Evolutionary conservation across 2,329 filamentous ascomycete species (phyloP), one percentile per base, ranked within the genome.

Genomic region (Truncatella angustata): DNA sequence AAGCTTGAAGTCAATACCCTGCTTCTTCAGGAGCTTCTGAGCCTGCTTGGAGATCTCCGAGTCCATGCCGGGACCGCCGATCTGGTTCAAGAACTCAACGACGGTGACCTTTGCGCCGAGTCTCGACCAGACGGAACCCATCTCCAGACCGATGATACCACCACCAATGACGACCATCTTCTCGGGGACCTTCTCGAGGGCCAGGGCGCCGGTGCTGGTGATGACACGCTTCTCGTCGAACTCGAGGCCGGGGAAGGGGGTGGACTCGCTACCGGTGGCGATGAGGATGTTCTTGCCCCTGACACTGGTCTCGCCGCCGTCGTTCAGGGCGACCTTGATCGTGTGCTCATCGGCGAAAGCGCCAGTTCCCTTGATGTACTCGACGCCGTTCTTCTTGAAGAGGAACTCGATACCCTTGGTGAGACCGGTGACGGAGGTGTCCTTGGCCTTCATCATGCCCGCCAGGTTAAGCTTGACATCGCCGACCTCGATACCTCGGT

Each of bases 391-490:
- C 84, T 99, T 97, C 86, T 97, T 97, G 77, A 99, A 88, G 58
- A 99, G 80, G 71, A 93, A 99, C 75, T 99, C 94, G 60, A 99
- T 89, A 71, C 94, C 94, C 81, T 97, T 97, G 60, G 94, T 99
- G 61, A 99, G 78, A 46, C 91, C 85, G 36, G 78, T 74, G 57
- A 99, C 94, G 49, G 94, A 95, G 32, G 85, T 88, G 49, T 99
- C 93, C 79, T 99, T 99, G 54, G 94, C 92, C 79, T 97, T 96
- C 92, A 99, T 97, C 85, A 99, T 91, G 73, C 94, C 87, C 66
- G 79, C 75, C 42, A 99, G 82, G 81, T 99, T 97, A 69, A 99
- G 87, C 75, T 96, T 95, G 68, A 99, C 93, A 76, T 96, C 91
- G 69, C 89, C 87, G 63, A 99, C 94, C 69, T 97, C 93, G 71